Evolutionary conservation across 768 basidiomycete genomes (phyloP).

Genomic region (Hypholoma sublateritium): DNA sequence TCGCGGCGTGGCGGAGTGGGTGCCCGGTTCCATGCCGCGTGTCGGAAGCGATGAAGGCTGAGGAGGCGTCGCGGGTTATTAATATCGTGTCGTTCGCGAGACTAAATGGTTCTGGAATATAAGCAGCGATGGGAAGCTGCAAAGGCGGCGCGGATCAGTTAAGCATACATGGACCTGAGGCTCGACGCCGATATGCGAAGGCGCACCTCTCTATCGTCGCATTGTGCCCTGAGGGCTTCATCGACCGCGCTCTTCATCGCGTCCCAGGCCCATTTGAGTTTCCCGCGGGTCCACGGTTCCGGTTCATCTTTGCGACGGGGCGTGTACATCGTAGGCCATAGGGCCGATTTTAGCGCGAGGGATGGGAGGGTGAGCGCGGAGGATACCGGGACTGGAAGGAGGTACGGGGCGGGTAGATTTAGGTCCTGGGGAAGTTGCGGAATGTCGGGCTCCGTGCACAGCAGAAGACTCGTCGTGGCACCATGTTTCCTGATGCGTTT

Average conservation of each 20-base stretch:
- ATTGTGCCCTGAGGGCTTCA: conserved; percentile 46
- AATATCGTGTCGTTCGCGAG: conserved; percentile 15
- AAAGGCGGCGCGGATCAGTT: not conserved
- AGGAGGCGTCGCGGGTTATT: conserved; percentile 2
- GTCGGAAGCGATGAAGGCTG: conserved; percentile 61
- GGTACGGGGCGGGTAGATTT: conserved; percentile 52
- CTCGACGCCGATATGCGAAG: not conserved
- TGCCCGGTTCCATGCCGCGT: conserved; percentile 67
- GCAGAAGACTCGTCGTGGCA: conserved; percentile 51
- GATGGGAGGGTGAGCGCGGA: conserved; percentile 70
- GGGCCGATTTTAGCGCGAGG: conserved; percentile 58
- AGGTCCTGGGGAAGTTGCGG: conserved; percentile 53
- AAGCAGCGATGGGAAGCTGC: conserved; percentile 75
- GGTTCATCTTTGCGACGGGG: conserved; percentile 68
- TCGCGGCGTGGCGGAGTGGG: conserved; percentile 82
- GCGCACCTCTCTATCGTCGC: conserved; percentile 55
- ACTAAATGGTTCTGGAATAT: conserved; percentile 58
- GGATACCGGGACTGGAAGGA: conserved; percentile 58
- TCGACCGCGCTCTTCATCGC: conserved; percentile 57
- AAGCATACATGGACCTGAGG: conserved; percentile 1
- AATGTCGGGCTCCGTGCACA: conserved; percentile 35
- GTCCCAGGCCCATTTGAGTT: conserved; percentile 72
- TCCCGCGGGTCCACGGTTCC: conserved; percentile 65
- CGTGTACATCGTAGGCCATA: conserved; percentile 87
- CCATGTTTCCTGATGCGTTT: conserved; percentile 70